Evolutionary conservation across 2,329 filamentous ascomycete species (phyloP), one percentile per base, ranked within the genome.

Genomic region (Fusarium falciforme): DNA sequence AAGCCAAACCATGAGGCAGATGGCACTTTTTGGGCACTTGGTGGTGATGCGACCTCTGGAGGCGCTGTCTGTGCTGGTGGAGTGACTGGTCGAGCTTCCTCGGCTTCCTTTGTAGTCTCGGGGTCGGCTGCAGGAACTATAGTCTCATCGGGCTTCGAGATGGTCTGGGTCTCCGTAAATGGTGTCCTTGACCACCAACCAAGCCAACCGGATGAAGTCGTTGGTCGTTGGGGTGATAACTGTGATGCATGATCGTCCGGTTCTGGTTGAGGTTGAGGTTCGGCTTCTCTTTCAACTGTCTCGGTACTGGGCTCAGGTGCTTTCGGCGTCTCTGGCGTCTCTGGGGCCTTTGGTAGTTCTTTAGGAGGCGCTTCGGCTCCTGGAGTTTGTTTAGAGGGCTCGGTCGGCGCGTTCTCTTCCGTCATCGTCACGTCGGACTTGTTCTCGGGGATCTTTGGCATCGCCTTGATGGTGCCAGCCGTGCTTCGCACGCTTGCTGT

Each of bases 141-240:
- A 68, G 66, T 61, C 58, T 52, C 29, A 4, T 66, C 49, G 20
- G 68, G 38, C 14, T 9, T 27, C 20, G 68, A 42, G n/a, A 59
- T 54, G 9, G 66, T 22, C 27, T 77, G 72, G 10, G 74, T 73
- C 31, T 79, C 80, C 10, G 73, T 74, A 36, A 78, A 72, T n/a
- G 80, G 77, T 14, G 74, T 72, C 58, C 70, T 81, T 17, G 77
- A 78, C 77, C 89, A 82, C 89, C 89, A 91, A 35, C 87, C 85
- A 17, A 90, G 79, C 89, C 89, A 91, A 22, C 87, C 84, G 29
- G 87, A 85, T 8, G 87, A 82, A 25, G 83, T 75, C 25, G 75
- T 67, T 6, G 79, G 79, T 25, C 69, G 67, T 35, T 67, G 52
- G 14, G 64, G 52, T 38, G 72, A 62, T 52, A 68, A 35, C 9